These are phyloP conservation scores for Xylaria sp. DNA, from an alignment of 2,329 filamentous ascomycete genomes.

Conservation along the genomic window DNA sequence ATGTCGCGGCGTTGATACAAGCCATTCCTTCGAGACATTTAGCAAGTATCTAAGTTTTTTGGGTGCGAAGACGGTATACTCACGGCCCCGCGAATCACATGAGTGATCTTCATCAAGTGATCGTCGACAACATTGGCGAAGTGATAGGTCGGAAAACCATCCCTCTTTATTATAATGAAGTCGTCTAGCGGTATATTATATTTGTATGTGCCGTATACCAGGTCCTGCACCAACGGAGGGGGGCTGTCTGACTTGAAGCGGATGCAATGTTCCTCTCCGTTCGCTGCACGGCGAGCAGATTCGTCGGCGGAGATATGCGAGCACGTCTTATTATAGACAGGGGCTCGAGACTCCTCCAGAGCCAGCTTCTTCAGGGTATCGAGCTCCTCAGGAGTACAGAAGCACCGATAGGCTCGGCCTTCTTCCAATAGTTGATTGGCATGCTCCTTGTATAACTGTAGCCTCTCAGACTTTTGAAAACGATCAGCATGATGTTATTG, in stretches of 20 bases:
- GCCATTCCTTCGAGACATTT: constrained; percentile 77
- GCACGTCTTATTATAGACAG: constrained; percentile 73
- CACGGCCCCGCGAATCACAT: constrained; percentile 89
- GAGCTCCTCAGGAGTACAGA: constrained; percentile 81
- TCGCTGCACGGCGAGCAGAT: constrained; percentile 74
- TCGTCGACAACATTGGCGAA: constrained; percentile 98
- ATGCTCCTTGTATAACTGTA: constrained; percentile 76
- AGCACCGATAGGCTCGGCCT: constrained; percentile 89
- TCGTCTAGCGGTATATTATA: constrained; percentile 73
- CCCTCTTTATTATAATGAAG: constrained; percentile 89
- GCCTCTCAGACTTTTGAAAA: constrained; percentile 76
- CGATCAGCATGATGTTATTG: constrained; percentile 8
- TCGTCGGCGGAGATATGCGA: constrained; percentile 72
- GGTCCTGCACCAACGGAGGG: constrained; percentile 76
- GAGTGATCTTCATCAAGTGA: constrained; percentile 93
- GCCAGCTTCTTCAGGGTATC: constrained; percentile 72
- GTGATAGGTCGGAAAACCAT: constrained; percentile 95
- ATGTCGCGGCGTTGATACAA: constrained; percentile 87
- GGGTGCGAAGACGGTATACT: constrained; percentile 45
- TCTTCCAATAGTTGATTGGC: constrained; percentile 74
- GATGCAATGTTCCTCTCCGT: constrained; percentile 79
- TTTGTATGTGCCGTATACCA: constrained; percentile 79
- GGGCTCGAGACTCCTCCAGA: constrained; percentile 61
- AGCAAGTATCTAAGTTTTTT: neutral
- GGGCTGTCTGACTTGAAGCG: constrained; percentile 74